Base-by-base conservation (phyloP, 768 basidiomycete species). In the Vararia minispora region DNA sequence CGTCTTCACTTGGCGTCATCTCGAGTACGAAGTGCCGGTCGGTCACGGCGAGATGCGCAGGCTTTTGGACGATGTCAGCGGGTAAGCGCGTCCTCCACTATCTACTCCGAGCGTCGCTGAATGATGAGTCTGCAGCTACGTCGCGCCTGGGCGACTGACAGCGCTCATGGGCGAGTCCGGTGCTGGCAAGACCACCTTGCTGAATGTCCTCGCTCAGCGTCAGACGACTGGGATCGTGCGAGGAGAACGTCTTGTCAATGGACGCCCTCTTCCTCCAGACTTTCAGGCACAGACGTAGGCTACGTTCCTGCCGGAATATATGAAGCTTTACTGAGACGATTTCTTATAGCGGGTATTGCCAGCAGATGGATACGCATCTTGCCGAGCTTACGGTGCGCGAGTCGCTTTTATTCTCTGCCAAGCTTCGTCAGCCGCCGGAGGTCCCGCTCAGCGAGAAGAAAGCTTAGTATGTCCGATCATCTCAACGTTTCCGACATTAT, bases 281-380 rank as follows among this genome's bases (percentile, higher is more conserved):
- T 75, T 71, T 52, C 61, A 68, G 53, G 62, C 74, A 44, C 74
- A 75, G 58, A 77, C 76, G 72, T 65, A 40, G 55, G 37, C 23
- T 9, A 28, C 5, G 3, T 32, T 23, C 47, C 52, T 35, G 44
- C 51, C 1, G 51, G 69, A 59, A 59, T 69, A 56, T 28, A 66
- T 64, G 5, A 63, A 16, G 38, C 11, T 20, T 37, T 10, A 3
- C 14, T 40, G 7, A 37, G 32, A n/a, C 30, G 12, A 8, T 20
- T 22, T 23, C 32, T 14, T 42, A 6, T 21, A 81, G 77, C 33
- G 87, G 85, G 0, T 92, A 89, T 51, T 84, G 80, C 41, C 87
- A 92, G 51, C 90, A 94, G 52, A 73, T 74, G 66, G 86, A 88
- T 48, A 80, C 76, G 0, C 89, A 91, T 58, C 66, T 81, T 14